phyloP scores from a whole-genome alignment of 2,329 filamentous ascomycete genomes.

The Talaromyces sp. region DNA sequence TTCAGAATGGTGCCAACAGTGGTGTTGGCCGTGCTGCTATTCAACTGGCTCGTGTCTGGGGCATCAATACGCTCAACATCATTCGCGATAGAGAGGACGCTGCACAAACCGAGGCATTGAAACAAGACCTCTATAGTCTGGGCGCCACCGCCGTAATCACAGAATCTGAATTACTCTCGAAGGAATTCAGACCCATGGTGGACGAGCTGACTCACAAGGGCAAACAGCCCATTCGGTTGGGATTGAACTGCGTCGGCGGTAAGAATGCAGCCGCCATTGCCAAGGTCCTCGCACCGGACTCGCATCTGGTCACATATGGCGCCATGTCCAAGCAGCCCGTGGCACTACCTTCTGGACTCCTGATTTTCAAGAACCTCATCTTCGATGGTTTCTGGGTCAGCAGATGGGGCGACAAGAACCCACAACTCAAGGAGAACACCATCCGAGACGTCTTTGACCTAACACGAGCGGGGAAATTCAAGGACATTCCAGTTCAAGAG shows the following conservation, averaged over 20 bases:
- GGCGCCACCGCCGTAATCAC: conserved; percentile 61
- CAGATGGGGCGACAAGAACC: conserved; percentile 74
- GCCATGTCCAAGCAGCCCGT: conserved; percentile 90
- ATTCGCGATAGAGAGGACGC: conserved; percentile 65
- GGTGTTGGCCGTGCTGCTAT: conserved; percentile 89
- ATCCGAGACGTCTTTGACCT: conserved; percentile 79
- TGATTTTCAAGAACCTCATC: conserved; percentile 89
- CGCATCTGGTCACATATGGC: conserved; percentile 85
- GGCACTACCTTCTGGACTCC: conserved; percentile 68
- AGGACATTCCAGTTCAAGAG: conserved; percentile 75
- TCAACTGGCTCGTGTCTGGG: conserved; percentile 81
- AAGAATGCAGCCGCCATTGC: conserved; percentile 75
- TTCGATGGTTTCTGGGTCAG: conserved; percentile 96
- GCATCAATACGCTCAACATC: conserved; percentile 84
- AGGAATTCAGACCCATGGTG: conserved; percentile 44
- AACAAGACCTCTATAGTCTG: conserved; percentile 54
- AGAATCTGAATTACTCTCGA: conserved; percentile 50
- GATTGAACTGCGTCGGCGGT: conserved; percentile 90
- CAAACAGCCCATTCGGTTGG: conserved; percentile 67
- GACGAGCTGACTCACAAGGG: conserved; percentile 68
- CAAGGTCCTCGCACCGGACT: conserved; percentile 63
- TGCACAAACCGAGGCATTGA: conserved; percentile 60
- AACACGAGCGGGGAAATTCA: conserved; percentile 70
- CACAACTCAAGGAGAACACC: conserved; percentile 67
- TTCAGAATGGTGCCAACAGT: conserved; percentile 95